Percentiles rank a stretch among this genome's conserved stretches.
Evolutionary conservation across 2,329 filamentous ascomycete species (phyloP).

Genomic region (Gaeumannomyces sp.): DNA sequence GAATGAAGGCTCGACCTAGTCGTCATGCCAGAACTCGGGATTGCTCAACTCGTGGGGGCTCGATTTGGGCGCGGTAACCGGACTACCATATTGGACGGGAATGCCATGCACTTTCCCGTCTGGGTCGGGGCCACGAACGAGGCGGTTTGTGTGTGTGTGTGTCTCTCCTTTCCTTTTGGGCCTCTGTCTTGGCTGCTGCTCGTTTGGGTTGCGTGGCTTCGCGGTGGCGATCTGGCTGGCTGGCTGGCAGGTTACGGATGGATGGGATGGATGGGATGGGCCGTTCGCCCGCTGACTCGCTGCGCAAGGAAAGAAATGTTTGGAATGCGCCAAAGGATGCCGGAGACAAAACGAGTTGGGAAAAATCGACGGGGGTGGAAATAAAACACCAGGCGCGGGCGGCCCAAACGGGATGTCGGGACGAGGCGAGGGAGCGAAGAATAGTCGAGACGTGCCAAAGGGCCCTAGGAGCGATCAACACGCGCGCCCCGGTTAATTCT

Average conservation of each 20-base stretch:
- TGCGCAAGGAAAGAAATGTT: not conserved
- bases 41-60: slow-evolving; percentile 6
- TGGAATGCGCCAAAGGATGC: not conserved
- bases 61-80: slow-evolving; percentile 1
- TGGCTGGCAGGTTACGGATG: not conserved
- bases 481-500: not conserved
- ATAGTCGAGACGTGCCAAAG: not conserved
- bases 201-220: not conserved
- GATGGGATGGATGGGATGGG: not conserved
- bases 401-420: not conserved
- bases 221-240: not conserved
- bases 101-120: slow-evolving; percentile 5
- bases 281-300: not conserved
- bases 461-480: not conserved
- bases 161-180: not conserved
- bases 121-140: not conserved
- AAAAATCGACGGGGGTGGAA: not conserved
- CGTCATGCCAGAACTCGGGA: slow-evolving; percentile 4
- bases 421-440: not conserved
- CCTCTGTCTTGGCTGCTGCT: not conserved
- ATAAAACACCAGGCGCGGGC: not conserved
- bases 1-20: not conserved
- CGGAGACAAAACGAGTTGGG: not conserved
- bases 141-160: not conserved
- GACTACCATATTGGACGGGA: slow-evolving; percentile 8